Conservation (phyloP, 1,284 basidiomycete genomes). For the Trichosporon faecale region DNA sequence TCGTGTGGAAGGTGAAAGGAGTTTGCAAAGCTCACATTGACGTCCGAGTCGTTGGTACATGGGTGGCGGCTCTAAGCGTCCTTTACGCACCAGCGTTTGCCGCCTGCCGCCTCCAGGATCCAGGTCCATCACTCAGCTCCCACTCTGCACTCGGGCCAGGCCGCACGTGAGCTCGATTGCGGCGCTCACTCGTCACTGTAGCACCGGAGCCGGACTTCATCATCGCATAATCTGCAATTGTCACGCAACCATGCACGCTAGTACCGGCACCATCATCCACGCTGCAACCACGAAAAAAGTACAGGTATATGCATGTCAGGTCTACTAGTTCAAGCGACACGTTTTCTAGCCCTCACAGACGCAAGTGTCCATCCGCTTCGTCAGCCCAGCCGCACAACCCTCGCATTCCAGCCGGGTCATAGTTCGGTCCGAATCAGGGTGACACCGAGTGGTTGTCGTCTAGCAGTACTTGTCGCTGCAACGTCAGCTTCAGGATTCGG, state of each 20-base stretch:
- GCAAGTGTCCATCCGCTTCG: not conserved
- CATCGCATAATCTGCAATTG: not conserved
- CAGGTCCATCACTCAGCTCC: not conserved
- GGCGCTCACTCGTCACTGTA: not conserved
- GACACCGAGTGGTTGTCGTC: not conserved
- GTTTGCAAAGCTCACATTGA: not conserved
- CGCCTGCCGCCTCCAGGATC: not conserved
- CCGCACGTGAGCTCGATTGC: not conserved
- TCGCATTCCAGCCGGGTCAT: not conserved
- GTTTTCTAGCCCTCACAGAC: not conserved
- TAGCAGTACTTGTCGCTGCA: not conserved
- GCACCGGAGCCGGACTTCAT: not conserved
- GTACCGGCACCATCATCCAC: not conserved
- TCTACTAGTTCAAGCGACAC: not conserved
- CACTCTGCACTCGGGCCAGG: not conserved
- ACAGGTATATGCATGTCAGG: not conserved
- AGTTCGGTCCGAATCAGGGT: not conserved
- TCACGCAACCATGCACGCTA: not conserved
- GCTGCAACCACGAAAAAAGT: not conserved
- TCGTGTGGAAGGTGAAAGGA: conserved; percentile 1
- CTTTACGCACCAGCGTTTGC: not conserved
- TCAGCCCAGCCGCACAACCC: not conserved
- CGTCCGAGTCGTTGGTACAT: not conserved
- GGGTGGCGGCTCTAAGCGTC: conserved; percentile 4
- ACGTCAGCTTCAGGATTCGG: not conserved